Conservation (phyloP, 192 early-diverging fungal species). For the Backusella tuberculispora region DNA sequence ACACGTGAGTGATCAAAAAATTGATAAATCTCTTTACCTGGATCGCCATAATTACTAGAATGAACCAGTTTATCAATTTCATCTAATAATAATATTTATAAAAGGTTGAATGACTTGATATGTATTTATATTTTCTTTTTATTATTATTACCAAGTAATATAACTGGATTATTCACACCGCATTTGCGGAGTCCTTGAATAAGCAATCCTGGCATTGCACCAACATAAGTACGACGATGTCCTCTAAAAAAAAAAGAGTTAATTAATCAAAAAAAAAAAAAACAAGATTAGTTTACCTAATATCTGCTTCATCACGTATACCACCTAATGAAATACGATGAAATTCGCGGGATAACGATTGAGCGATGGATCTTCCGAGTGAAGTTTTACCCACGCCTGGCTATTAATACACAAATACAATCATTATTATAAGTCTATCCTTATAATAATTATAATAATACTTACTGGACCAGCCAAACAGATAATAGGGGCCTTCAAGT, state of each 20-base stretch:
- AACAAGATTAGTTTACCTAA: constrained; percentile 36
- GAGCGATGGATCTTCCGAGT: constrained; percentile 80
- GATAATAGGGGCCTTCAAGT: constrained; percentile 78
- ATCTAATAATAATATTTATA: constrained; percentile 42
- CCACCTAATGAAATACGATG: constrained; percentile 84
- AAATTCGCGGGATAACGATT: constrained; percentile 76
- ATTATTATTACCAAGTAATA: constrained; percentile 64
- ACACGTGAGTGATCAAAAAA: neutral
- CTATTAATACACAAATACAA: neutral
- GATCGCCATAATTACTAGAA: constrained; percentile 71
- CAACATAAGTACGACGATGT: constrained; percentile 87
- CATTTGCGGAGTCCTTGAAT: constrained; percentile 72
- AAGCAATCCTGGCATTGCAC: constrained; percentile 81
- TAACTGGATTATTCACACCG: constrained; percentile 78
- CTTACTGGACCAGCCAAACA: constrained; percentile 71
- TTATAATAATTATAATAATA: neutral
- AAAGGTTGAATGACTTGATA: neutral
- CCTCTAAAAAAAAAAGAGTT: constrained; percentile 50
- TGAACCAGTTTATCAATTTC: constrained; percentile 85
- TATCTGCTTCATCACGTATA: constrained; percentile 87
- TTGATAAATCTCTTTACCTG: constrained; percentile 30
- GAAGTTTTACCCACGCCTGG: constrained; percentile 81
- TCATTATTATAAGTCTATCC: neutral
- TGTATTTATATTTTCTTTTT: neutral
- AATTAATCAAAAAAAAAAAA: neutral